Conservation (phyloP, 2,329 filamentous ascomycete genomes). For the Curvularia spicifera region DNA sequence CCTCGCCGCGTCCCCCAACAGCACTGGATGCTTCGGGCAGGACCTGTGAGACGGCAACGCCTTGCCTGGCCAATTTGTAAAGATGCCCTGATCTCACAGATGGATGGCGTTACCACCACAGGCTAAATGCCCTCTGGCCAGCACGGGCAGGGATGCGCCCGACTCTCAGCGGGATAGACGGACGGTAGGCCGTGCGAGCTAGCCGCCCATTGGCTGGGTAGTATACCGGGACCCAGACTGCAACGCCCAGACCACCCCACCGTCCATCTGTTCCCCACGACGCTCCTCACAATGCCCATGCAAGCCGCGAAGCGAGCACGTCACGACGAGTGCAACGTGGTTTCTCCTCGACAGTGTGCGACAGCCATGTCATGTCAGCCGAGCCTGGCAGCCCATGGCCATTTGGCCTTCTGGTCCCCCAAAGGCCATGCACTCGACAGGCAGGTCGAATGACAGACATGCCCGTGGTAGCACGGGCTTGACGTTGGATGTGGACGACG, state of each 20-base stretch:
- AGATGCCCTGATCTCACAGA: conserved; percentile 14
- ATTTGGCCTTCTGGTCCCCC: conserved; percentile 10
- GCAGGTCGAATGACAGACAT: conserved; percentile 43
- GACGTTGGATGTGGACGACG: conserved; percentile 45
- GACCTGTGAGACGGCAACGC: conserved; percentile 25
- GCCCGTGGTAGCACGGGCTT: conserved; percentile 45
- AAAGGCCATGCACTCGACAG: conserved; percentile 25
- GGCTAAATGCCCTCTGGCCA: conserved; percentile 43
- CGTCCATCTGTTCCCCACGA: conserved; percentile 25
- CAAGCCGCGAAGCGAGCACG: conserved; percentile 27
- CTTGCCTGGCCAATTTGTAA: conserved; percentile 20
- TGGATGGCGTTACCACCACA: conserved; percentile 35
- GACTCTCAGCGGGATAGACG: conserved; percentile 44
- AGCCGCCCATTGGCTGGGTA: conserved; percentile 18
- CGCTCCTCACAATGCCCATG: conserved; percentile 3
- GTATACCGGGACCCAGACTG: conserved; percentile 2
- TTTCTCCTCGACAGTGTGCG: conserved; percentile 48
- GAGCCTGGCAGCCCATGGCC: conserved; percentile 25
- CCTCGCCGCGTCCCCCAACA: conserved; percentile 23
- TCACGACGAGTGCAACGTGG: conserved; percentile 42
- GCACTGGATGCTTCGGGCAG: conserved; percentile 39
- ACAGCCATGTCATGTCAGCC: conserved; percentile 46
- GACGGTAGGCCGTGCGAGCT: conserved; percentile 46
- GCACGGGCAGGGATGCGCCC: conserved; percentile 37
- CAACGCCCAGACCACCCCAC: conserved; percentile 8